phyloP scores from a whole-genome alignment of 345 rosid genomes.

The Murraya paniculata region DNA sequence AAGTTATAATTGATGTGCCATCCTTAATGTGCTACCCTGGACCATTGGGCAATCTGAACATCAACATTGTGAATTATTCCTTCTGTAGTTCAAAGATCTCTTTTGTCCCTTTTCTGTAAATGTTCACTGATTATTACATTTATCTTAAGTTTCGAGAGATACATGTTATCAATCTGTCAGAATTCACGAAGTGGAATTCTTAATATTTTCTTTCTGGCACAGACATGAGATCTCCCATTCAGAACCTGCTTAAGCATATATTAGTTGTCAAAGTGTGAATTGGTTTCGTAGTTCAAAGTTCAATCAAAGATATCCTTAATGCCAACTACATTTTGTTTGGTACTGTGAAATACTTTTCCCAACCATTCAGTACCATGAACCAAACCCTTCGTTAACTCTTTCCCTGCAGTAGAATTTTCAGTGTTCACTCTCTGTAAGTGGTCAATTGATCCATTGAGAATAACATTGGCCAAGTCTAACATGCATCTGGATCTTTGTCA shows the following conservation, averaged over 20 bases:
- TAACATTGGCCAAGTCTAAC: neutral
- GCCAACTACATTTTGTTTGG: neutral
- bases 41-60: neutral
- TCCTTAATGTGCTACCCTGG: neutral
- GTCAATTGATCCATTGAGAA: neutral
- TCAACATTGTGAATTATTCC: neutral
- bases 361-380: neutral
- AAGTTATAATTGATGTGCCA: neutral
- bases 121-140: neutral
- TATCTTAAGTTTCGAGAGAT: no score
- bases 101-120: neutral
- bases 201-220: no score
- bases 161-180: no score
- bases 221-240: neutral
- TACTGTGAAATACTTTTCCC: no score
- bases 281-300: neutral
- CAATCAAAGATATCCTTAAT: neutral
- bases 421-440: neutral
- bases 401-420: no score
- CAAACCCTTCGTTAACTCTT: neutral
- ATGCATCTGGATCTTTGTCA: neutral
- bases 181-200: no score
- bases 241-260: neutral
- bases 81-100: neutral
- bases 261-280: neutral